phyloP scores from a whole-genome alignment of 495 filamentous ascomycete species.

The Extremus antarcticus region DNA sequence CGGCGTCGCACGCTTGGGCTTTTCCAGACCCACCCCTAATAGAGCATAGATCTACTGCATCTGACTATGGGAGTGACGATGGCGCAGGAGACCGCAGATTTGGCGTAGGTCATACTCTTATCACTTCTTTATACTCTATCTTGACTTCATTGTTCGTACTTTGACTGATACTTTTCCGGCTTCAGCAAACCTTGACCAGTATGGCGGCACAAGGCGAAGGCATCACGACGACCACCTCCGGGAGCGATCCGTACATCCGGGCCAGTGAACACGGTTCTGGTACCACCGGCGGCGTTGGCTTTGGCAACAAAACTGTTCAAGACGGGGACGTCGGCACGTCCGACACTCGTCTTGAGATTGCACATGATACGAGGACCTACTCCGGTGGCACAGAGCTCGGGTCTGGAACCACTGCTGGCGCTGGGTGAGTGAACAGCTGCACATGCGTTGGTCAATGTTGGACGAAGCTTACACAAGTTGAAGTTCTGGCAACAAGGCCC shows the following conservation, averaged over 20 bases:
- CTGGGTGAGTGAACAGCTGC: no score
- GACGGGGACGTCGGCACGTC: not conserved
- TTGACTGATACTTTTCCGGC: not conserved
- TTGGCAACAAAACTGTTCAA: not conserved
- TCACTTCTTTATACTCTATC: no score
- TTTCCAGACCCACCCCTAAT: no score
- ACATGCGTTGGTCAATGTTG: not conserved
- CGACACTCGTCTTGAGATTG: not conserved
- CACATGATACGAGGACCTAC: not conserved
- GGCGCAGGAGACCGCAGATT: no score
- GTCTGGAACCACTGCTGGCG: slow-evolving; percentile 9
- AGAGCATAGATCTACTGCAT: no score
- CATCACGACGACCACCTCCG: not conserved
- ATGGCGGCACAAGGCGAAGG: not conserved
- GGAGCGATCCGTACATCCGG: not conserved
- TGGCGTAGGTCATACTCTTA: no score
- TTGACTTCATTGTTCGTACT: no score
- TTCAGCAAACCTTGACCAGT: not conserved
- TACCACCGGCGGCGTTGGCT: not conserved
- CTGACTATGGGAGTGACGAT: no score
- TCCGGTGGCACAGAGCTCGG: slow-evolving; percentile 6
- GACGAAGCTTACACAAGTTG: not conserved
- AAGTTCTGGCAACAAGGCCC: not conserved
- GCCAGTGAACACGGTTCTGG: not conserved
- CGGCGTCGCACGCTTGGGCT: no score